phyloP scores from a whole-genome alignment of 495 filamentous ascomycete genomes.

The Echria macrotheca region DNA sequence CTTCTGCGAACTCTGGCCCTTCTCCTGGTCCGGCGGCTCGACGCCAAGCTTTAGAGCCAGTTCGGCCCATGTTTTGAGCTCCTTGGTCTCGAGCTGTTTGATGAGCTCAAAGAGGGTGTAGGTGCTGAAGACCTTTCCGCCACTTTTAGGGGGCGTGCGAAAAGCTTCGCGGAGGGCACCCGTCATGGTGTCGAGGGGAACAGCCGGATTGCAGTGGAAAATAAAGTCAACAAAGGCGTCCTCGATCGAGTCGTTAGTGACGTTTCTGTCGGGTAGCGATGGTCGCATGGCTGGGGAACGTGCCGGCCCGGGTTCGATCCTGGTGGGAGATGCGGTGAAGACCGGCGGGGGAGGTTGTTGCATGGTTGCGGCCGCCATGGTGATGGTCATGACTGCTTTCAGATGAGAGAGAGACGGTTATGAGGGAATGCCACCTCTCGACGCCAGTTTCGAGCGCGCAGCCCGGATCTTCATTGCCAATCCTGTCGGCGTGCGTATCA shows the following conservation, averaged over 20 bases:
- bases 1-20: conserved; percentile 92
- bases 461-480: not conserved
- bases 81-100: conserved; percentile 71
- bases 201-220: conserved; percentile 81
- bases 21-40: conserved; percentile 74
- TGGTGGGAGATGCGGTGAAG: conserved; percentile 18
- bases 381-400: not conserved
- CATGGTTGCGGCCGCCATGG: conserved; percentile 3
- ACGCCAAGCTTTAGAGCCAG: conserved; percentile 85
- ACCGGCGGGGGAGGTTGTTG: conserved; percentile 11
- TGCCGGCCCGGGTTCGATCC: conserved; percentile 8
- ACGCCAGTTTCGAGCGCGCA: not conserved
- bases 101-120: conserved; percentile 80
- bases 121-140: conserved; percentile 86
- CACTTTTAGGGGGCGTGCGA: conserved; percentile 79
- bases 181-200: conserved; percentile 66
- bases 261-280: conserved; percentile 60
- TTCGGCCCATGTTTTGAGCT: conserved; percentile 95
- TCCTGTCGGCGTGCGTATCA: not conserved
- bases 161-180: conserved; percentile 74
- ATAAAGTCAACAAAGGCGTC: conserved; percentile 86
- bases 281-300: conserved; percentile 19
- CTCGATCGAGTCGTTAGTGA: conserved; percentile 71
- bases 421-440: not conserved
- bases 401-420: too few relatives aligned